Evolutionary conservation across 2,329 filamentous ascomycete species (phyloP), one percentile per base, ranked within the genome.

Genomic region (Bipolaris cookei): DNA sequence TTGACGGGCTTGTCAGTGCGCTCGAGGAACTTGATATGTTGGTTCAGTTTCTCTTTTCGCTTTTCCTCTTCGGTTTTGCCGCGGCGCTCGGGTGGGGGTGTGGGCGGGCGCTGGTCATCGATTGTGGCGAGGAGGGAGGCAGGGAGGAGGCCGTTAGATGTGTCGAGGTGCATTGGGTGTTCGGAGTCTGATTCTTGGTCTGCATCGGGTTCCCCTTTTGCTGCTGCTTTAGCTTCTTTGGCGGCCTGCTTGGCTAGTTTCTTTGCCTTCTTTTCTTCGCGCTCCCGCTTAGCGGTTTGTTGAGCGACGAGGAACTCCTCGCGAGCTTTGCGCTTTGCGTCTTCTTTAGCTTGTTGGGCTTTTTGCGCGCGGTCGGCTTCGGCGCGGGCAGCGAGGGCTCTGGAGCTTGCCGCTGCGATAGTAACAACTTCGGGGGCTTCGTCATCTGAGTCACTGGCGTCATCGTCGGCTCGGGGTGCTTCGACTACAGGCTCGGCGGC

Each of bases 61-160:
- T 79, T 74, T 14, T 76, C 69, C 48, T 70, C 68, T 1, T 60
- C 65, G 0, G 62, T 63, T 23, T 65, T 66, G 18, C 63, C 65
- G 7, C 56, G 42, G 2, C 64, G 45, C 8, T 61, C 56, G 3
- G 71, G 70, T 1, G 80, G 79, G 4, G 79, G 80, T 1, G 79
- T 82, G 2, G 79, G 79, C 4, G 80, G 78, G 21, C 80, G 76
- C 8, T 69, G 67, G 28, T 76, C 73, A 20, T 80, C 80, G 23
- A 79, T 78, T 13, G 78, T 77, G 48, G 80, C 80, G 46, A 85
- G 70, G 39, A 85, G 79, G 21, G 82, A 80, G 49, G 80, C 78
- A 4, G 83, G 83, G 32, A 85, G 79, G 20, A 84, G 76, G 37
- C 77, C 78, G 5, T 82, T 82, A 11, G 84, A 76, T 64, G 72